Evolutionary conservation across 176 grass and related monocot species (phyloP), one percentile per base, ranked within the genome.

Genomic region (Raddia distichophylla): DNA sequence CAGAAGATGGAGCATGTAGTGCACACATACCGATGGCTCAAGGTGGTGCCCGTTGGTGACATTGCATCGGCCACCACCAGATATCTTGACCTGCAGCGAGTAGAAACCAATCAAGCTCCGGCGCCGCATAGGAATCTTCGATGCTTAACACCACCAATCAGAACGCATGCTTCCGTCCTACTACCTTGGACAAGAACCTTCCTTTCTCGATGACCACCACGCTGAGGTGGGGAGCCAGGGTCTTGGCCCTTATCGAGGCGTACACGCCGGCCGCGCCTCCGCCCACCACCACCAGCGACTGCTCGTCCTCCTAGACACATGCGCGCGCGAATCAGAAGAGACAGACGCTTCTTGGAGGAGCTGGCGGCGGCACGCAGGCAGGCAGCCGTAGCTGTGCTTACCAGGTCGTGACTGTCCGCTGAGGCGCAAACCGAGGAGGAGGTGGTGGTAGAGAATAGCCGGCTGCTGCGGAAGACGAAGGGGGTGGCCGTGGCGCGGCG

Each of bases 21-120:
- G 16, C 49, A 2, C 8, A 3, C 69, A 7, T 82, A 98, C 95
- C 84, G 45, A 3, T 53, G 88, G 62, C 54, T 98, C 92, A 62
- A 86, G 66, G 64, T 91, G 90, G 87, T 93, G 92, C 42, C 92
- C 92, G 69, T 98, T 98, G 55, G 95, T 98, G 7, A 95, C 95
- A 45, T 98, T 98, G 90, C 92, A 95, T 65, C 92, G 86, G 45
- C 95, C 95, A 43, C 95, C 95, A 65, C 95, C 95, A 59, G 95
- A 98, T 71, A 98, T 90, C 67, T 93, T 95, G 70, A 95, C 92
- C 92, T 91, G 74, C 53, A 83, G 2, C 10, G 45, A 42, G 50
- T 17, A 10, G 37, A 40, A 78, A 33, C 42, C n/a, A 68, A 46
- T 32, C 11, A 50, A 73, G 27, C 5, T 10, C 37, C 37, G 37